A percentile compares a stretch with the other conserved stretches of the same genome.
These are phyloP conservation scores for Houttuynia cordata DNA, from an alignment of 164 flowering plant genomes.

Conservation along the genomic window DNA sequence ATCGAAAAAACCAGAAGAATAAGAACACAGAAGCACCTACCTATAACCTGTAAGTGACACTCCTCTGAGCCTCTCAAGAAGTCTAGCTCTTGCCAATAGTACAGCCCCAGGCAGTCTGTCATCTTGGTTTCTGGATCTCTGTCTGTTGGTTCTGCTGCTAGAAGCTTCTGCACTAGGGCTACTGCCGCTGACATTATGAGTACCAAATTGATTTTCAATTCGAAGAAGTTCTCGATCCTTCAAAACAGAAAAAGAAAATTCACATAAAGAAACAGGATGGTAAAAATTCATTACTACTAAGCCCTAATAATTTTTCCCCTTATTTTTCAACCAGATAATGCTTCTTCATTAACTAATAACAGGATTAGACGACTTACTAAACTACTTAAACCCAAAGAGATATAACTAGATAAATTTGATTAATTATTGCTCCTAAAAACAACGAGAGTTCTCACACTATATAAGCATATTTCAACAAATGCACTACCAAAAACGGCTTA, in stretches of 20 bases:
- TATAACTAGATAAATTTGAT: no score
- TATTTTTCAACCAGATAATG: not conserved
- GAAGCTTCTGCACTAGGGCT: slow-evolving; percentile 10
- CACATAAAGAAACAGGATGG: not conserved
- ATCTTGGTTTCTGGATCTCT: slow-evolving; percentile 14
- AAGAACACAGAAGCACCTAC: slow-evolving; percentile 6
- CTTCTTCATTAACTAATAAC: no score
- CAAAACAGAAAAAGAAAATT: slow-evolving; percentile 5
- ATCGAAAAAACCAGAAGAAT: not conserved
- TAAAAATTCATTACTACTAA: not conserved
- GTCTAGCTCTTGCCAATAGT: slow-evolving; percentile 80
- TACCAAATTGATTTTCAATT: slow-evolving; percentile 17
- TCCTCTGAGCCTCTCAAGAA: slow-evolving; percentile 73
- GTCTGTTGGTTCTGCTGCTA: slow-evolving; percentile 18
- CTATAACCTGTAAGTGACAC: slow-evolving; percentile 47
- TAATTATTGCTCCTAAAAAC: no score
- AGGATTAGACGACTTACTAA: no score
- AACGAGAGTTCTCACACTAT: no score
- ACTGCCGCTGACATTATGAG: slow-evolving; percentile 18
- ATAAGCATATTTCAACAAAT: no score
- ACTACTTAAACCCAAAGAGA: no score
- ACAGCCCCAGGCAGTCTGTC: slow-evolving; percentile 81
- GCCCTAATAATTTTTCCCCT: no score
- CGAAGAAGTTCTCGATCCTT: slow-evolving; percentile 41
- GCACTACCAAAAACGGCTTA: no score